Conservation (phyloP, 2,329 filamentous ascomycete genomes). For the Claviceps sp. region DNA sequence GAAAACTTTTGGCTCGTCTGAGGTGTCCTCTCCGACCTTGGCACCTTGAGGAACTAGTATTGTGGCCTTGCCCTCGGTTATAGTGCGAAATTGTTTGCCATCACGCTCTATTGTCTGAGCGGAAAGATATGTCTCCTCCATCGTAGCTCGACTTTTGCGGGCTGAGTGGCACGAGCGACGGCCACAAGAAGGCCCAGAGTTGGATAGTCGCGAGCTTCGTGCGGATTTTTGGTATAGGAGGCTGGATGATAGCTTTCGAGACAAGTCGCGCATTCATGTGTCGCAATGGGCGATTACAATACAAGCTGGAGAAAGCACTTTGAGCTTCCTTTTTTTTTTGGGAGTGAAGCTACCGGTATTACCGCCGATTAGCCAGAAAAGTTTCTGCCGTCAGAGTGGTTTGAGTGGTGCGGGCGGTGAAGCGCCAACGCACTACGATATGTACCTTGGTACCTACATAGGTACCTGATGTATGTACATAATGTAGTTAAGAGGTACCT, state of each 20-base stretch:
- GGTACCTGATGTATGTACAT: not conserved
- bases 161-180: not conserved
- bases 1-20: conserved; percentile 68
- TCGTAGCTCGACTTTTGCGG: conserved; percentile 4
- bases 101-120: conserved; percentile 19
- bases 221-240: not conserved
- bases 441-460: too few relatives aligned
- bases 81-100: conserved; percentile 36
- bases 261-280: not conserved
- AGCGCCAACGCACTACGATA: not conserved
- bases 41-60: conserved; percentile 39
- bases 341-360: conserved; percentile 1
- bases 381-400: too few relatives aligned
- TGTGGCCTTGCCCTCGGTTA: conserved; percentile 43
- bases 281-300: not conserved
- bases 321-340: too few relatives aligned
- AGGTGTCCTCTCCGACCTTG: conserved; percentile 35
- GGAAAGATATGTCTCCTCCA: conserved; percentile 8
- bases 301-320: not conserved
- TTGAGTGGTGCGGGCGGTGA: conserved; percentile 10
- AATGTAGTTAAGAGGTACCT: too few relatives aligned
- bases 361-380: not conserved
- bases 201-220: too few relatives aligned
- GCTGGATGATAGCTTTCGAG: not conserved
- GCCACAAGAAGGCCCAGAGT: conserved; percentile 2